These are phyloP conservation scores for Calycina herbarum DNA, from an alignment of 2,329 filamentous ascomycete genomes.

Conservation along the genomic window DNA sequence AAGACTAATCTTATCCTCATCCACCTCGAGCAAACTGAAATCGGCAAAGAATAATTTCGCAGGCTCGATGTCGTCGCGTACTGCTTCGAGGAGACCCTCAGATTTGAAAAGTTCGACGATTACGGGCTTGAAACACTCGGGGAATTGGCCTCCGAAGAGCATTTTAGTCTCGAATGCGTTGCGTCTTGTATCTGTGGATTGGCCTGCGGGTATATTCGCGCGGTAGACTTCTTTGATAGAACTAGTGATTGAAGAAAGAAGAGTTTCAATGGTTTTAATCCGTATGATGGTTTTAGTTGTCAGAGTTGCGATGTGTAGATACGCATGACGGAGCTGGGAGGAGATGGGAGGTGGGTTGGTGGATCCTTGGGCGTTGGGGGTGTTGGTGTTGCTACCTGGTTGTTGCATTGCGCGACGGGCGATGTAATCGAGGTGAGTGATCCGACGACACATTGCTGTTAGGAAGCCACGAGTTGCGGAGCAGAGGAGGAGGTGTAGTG, in stretches of 20 bases:
- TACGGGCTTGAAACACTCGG: slow-evolving; percentile 35
- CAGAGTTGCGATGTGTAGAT: slow-evolving; percentile 36
- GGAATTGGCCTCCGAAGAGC: slow-evolving; percentile 36
- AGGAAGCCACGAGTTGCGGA: slow-evolving; percentile 74
- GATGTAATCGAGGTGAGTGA: slow-evolving; percentile 55
- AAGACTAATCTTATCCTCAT: slow-evolving; percentile 32
- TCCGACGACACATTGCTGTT: slow-evolving; percentile 64
- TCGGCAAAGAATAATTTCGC: slow-evolving; percentile 38
- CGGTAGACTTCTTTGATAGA: slow-evolving; percentile 34
- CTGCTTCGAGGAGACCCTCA: slow-evolving; percentile 28
- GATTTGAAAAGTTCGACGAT: slow-evolving; percentile 35
- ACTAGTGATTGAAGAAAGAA: slow-evolving; percentile 32
- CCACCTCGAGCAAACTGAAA: slow-evolving; percentile 35
- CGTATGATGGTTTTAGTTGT: slow-evolving; percentile 32
- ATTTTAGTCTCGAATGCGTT: slow-evolving; percentile 37
- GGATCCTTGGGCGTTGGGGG: slow-evolving; percentile 13
- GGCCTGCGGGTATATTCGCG: slow-evolving; percentile 22
- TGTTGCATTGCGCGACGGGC: slow-evolving; percentile 35
- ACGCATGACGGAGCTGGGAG: slow-evolving; percentile 32
- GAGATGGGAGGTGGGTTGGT: slow-evolving; percentile 16
- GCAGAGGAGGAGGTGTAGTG: slow-evolving; percentile 66
- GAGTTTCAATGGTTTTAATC: slow-evolving; percentile 35
- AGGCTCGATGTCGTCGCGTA: slow-evolving; percentile 37
- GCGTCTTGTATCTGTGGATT: slow-evolving; percentile 26
- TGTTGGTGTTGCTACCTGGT: slow-evolving; percentile 16